Percentiles rank a stretch among this genome's conserved stretches.
Conservation (phyloP, 2,329 filamentous ascomycete species). For the Talaromyces sp. region DNA sequence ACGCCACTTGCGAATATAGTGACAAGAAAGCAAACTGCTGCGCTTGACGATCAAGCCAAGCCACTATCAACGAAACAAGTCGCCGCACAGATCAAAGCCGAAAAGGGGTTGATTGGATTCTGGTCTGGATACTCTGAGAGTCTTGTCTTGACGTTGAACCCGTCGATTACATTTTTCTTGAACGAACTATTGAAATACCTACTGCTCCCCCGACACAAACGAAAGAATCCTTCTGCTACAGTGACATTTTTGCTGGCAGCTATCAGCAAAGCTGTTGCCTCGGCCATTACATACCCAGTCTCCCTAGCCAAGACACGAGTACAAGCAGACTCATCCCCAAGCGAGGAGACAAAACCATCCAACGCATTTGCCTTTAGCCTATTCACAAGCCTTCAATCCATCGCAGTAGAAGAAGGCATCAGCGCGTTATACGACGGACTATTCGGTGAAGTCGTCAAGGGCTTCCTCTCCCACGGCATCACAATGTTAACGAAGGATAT, state of each 20-base stretch:
- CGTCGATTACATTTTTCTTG: conserved; percentile 80
- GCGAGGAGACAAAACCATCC: background rate
- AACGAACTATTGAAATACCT: conserved; percentile 68
- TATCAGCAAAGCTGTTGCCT: conserved; percentile 73
- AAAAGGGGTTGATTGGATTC: conserved; percentile 72
- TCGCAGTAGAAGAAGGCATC: conserved; percentile 63
- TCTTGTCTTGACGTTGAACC: conserved; percentile 78
- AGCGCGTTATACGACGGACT: conserved; percentile 73
- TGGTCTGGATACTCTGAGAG: conserved; percentile 87
- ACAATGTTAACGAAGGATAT: conserved; percentile 84
- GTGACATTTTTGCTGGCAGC: conserved; percentile 69
- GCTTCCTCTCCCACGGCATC: conserved; percentile 80
- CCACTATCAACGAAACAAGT: conserved; percentile 56
- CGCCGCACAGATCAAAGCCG: conserved; percentile 60
- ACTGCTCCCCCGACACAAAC: conserved; percentile 55
- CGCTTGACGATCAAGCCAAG: conserved; percentile 30
- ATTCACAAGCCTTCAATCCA: conserved; percentile 61
- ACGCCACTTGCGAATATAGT: conserved; percentile 81
- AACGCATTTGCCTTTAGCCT: conserved; percentile 38
- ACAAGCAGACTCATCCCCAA: conserved; percentile 52
- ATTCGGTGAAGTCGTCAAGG: conserved; percentile 72
- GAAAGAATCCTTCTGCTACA: conserved; percentile 53
- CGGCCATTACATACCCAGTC: conserved; percentile 78
- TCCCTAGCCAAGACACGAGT: conserved; percentile 78
- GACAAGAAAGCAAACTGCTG: conserved; percentile 73